A percentile compares a stretch with the other conserved stretches of the same genome.
Conservation (phyloP, 2,329 filamentous ascomycete species). For the Stachybotrys chlorohalonatus region DNA sequence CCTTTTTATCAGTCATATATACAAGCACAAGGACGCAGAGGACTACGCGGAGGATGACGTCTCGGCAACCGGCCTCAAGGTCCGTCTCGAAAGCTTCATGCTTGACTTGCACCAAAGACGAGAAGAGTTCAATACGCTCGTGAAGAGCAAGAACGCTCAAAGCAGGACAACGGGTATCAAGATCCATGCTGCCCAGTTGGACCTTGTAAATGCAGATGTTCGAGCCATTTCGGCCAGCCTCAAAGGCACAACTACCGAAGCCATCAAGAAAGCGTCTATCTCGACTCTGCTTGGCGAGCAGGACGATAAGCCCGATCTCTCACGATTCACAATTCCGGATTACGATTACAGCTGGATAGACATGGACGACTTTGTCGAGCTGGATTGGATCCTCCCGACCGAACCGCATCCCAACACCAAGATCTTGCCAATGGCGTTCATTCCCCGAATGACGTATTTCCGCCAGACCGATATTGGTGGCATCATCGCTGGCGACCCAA, state of each 20-base stretch:
- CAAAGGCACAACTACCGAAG: constrained; percentile 67
- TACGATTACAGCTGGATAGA: constrained; percentile 96
- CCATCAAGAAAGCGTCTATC: constrained; percentile 54
- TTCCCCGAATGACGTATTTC: constrained; percentile 95
- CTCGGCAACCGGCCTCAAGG: constrained; percentile 92
- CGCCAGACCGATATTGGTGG: constrained; percentile 88
- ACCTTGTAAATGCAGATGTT: constrained; percentile 85
- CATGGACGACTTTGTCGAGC: constrained; percentile 98
- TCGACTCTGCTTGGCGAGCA: constrained; percentile 42
- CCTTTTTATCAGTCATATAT: constrained; percentile 90
- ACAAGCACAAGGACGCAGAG: constrained; percentile 95
- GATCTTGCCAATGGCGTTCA: constrained; percentile 84
- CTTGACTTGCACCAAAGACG: constrained; percentile 89
- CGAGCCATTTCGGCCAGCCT: constrained; percentile 89
- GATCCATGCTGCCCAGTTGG: constrained; percentile 88
- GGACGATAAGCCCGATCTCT: constrained; percentile 60
- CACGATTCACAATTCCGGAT: constrained; percentile 89
- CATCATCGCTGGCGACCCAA: constrained; percentile 68
- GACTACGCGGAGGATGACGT: constrained; percentile 69
- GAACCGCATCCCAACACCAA: constrained; percentile 88
- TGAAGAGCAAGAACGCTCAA: constrained; percentile 66
- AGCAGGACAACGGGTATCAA: constrained; percentile 86
- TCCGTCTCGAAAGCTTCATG: constrained; percentile 94
- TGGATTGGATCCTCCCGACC: constrained; percentile 90
- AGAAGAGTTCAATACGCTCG: constrained; percentile 79